Evolutionary conservation across 83 land plant species (phyloP).

Genomic region (Picea abies): DNA sequence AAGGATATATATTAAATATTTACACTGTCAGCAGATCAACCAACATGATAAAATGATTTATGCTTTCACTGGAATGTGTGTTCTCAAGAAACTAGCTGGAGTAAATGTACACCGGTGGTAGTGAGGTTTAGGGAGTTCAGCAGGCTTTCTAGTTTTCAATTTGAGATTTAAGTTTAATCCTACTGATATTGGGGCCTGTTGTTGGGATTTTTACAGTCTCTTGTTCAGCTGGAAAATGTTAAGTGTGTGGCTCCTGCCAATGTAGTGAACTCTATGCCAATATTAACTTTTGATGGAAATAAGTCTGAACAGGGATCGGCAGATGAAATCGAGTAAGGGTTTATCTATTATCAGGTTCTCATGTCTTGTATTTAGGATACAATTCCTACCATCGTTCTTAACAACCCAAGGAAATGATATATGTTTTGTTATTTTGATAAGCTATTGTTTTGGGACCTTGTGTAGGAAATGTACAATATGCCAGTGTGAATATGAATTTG

Average conservation of each 20-base stretch:
- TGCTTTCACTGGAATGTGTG: background rate
- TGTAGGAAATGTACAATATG: slow-evolving; percentile 37
- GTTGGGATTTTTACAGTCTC: slow-evolving; percentile 18
- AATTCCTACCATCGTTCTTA: background rate
- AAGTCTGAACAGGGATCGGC: background rate
- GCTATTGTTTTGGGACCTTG: background rate
- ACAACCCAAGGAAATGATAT: background rate
- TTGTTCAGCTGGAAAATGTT: slow-evolving; percentile 39
- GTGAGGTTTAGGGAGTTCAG: background rate
- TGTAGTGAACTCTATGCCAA: slow-evolving; percentile 15
- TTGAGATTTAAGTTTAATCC: background rate
- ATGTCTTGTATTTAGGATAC: background rate
- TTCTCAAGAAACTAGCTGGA: background rate
- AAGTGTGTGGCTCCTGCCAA: slow-evolving; percentile 28
- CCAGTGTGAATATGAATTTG: slow-evolving; percentile 31
- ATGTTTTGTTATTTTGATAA: background rate
- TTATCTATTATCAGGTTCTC: background rate
- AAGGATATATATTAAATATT: background rate
- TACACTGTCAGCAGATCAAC: background rate
- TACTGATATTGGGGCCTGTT: background rate
- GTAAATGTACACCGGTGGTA: background rate
- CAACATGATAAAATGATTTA: background rate
- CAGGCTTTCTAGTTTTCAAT: background rate
- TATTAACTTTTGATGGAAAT: slow-evolving; percentile 7
- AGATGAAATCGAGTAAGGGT: slow-evolving; percentile 2